Evolutionary conservation across 78 protist genomes (phyloP).

Genomic region (Dictyostelium brefeldianum): DNA sequence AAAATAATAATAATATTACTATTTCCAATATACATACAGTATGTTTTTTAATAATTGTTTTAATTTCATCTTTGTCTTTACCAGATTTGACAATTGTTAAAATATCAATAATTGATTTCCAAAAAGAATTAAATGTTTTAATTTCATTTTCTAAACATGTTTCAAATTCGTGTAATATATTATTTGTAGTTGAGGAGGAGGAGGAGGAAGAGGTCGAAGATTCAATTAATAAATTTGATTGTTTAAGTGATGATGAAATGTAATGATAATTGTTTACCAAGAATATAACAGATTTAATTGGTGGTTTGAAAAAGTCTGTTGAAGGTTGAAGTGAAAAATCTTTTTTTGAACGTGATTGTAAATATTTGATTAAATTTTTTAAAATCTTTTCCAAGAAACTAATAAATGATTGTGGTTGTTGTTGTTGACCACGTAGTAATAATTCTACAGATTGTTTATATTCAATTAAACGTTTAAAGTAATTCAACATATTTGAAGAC

Average conservation of each 20-base stretch:
- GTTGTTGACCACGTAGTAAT: slow-evolving; percentile 20
- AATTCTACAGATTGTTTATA: slow-evolving; percentile 63
- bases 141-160: slow-evolving; percentile 42
- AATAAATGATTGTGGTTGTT: slow-evolving; percentile 16
- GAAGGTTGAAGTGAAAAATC: slow-evolving; percentile 28
- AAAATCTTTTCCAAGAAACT: slow-evolving; percentile 53
- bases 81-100: background rate
- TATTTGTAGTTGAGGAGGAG: background rate
- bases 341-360: slow-evolving; percentile 33
- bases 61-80: slow-evolving; percentile 32
- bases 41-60: slow-evolving; percentile 50
- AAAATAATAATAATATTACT: background rate
- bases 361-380: slow-evolving; percentile 28
- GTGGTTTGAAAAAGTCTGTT: slow-evolving; percentile 15
- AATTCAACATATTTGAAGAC: slow-evolving; percentile 64
- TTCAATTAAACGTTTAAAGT: slow-evolving; percentile 70
- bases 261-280: slow-evolving; percentile 57
- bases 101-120: slow-evolving; percentile 22
- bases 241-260: slow-evolving; percentile 14
- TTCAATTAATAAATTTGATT: background rate
- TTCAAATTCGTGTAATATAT: slow-evolving; percentile 45
- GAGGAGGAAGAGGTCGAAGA: background rate
- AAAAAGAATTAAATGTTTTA: slow-evolving; percentile 41
- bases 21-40: slow-evolving; percentile 55
- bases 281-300: slow-evolving; percentile 37